Conservation (phyloP, 208 protist genomes). For the Trypanosoma platydactyli region DNA sequence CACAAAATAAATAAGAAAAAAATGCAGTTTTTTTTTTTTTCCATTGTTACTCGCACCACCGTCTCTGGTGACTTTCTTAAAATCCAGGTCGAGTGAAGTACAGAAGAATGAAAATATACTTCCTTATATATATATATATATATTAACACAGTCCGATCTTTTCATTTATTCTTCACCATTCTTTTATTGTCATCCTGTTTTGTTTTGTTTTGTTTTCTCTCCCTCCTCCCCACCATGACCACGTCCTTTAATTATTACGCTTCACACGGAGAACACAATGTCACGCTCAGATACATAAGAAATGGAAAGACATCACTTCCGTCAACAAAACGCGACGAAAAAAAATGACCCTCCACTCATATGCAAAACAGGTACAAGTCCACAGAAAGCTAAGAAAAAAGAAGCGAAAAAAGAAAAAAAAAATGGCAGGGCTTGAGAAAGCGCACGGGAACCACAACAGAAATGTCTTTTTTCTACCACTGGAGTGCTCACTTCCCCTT, state of each 20-base stretch:
- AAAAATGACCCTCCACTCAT: neutral
- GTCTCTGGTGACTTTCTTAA: no score
- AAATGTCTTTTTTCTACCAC: neutral
- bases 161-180: no score
- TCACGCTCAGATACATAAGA: neutral
- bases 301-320: slow-evolving; percentile 1
- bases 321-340: no score
- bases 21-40: slow-evolving; percentile 24
- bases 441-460: neutral
- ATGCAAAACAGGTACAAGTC: no score
- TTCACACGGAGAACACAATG: slow-evolving; percentile 1
- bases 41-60: no score
- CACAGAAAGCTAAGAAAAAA: neutral
- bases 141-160: no score
- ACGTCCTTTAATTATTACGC: no score
- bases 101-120: no score
- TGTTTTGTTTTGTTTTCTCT: neutral
- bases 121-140: no score
- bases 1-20: slow-evolving; percentile 4
- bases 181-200: no score
- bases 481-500: neutral
- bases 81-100: no score
- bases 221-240: neutral
- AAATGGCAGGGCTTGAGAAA: no score
- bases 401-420: slow-evolving; percentile 3